A percentile compares a stretch with the other conserved stretches of the same genome.
phyloP scores from a whole-genome alignment of 345 rosid genomes.

The Raphanus sativus region DNA sequence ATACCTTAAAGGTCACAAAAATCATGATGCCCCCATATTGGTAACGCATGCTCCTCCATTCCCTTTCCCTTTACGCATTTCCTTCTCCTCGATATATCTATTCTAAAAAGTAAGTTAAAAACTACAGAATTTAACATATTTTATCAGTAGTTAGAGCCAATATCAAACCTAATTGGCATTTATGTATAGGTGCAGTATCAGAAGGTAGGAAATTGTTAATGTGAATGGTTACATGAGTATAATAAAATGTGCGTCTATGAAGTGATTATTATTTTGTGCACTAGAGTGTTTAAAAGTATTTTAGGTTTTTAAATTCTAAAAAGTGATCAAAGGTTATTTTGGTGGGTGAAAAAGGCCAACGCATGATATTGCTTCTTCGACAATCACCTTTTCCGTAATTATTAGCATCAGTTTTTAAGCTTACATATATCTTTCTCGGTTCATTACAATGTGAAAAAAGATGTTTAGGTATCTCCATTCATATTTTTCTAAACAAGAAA shows the following conservation, averaged over 20 bases:
- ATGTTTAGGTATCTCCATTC: slow-evolving; percentile 17
- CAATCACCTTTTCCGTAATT: slow-evolving; percentile 34
- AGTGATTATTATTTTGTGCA: neutral
- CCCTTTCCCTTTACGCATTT: slow-evolving; percentile 37
- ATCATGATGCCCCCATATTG: slow-evolving; percentile 38
- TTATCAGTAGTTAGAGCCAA: neutral
- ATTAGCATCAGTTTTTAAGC: slow-evolving; percentile 33
- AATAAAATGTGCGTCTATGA: neutral
- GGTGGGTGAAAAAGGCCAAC: slow-evolving; percentile 24
- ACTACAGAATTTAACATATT: neutral
- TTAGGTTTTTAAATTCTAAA: slow-evolving; percentile 1
- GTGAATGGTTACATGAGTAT: neutral
- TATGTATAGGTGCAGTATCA: neutral
- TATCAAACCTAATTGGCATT: neutral
- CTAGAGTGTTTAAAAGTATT: neutral
- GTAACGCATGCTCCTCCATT: slow-evolving; percentile 36
- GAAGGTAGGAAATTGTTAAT: neutral
- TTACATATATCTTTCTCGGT: slow-evolving; percentile 19
- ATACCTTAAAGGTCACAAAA: slow-evolving; percentile 37
- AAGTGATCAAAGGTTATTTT: neutral
- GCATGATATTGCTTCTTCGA: slow-evolving; percentile 39
- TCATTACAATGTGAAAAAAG: slow-evolving; percentile 31
- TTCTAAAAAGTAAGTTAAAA: neutral
- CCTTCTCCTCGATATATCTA: neutral
- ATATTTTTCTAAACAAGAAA: neutral